A percentile compares a stretch with the other conserved stretches of the same genome.
Evolutionary conservation across 176 grass and related monocot genomes (phyloP).

Genomic region (Elymus sibiricus): DNA sequence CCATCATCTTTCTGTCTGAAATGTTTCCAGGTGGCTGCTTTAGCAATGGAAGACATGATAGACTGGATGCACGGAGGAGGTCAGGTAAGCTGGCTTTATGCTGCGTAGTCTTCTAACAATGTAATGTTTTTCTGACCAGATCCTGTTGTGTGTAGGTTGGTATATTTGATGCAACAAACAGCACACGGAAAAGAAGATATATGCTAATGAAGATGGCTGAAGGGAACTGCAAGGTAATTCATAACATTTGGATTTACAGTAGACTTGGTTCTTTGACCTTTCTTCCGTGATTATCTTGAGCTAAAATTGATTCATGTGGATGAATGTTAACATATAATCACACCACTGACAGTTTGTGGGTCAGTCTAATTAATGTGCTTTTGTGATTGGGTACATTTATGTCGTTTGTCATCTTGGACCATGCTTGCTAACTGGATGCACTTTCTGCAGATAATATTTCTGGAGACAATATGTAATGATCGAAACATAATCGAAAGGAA

Average conservation of each 20-base stretch:
- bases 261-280: neutral
- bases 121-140: conserved; percentile 24
- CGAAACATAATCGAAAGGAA: conserved; percentile 86
- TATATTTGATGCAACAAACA: conserved; percentile 99
- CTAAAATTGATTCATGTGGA: conserved; percentile 12
- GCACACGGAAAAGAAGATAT: conserved; percentile 66
- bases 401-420: conserved; percentile 22
- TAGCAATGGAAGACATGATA: conserved; percentile 99
- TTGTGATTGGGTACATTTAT: conserved; percentile 15
- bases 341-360: neutral
- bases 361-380: conserved; percentile 11
- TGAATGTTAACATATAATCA: conserved; percentile 17
- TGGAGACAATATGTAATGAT: conserved; percentile 99
- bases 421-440: conserved; percentile 28
- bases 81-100: conserved; percentile 60
- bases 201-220: conserved; percentile 98
- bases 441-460: conserved; percentile 85
- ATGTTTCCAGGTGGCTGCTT: conserved; percentile 73
- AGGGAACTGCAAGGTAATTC: conserved; percentile 96
- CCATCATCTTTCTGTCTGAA: conserved; percentile 6
- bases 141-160: conserved; percentile 63
- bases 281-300: conserved; percentile 7
- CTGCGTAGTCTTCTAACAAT: conserved; percentile 37
- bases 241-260: conserved; percentile 12
- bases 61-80: conserved; percentile 95